Base-by-base conservation (phyloP, 2,329 filamentous ascomycete genomes). In the Alternaria consortialis region DNA sequence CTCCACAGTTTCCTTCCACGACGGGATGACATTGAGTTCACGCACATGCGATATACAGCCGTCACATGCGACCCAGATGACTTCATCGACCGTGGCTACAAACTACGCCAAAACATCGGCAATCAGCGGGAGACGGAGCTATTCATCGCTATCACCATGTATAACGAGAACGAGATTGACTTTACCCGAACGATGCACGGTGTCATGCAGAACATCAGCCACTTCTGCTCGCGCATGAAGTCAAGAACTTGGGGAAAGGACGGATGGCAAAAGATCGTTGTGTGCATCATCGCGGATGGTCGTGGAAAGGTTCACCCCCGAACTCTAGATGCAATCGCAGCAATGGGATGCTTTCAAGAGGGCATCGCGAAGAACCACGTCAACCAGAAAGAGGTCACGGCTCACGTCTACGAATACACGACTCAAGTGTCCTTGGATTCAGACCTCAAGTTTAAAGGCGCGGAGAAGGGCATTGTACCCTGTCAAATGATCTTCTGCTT, bases 151-250 rank as follows among this genome's bases (percentile, higher is more conserved):
- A 85, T 99, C 63, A 99, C 95, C 71, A 98, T 98, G 95, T 98
- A 97, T 83, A 99, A 99, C 80, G 95, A 99, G 80, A 92, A 97
- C 80, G 95, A 98, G 76, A 92, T 97, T 71, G 88, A 93, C 75
- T 99, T 99, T 72, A 97, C 95, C 7, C 88, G 95, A 47, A 99
- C 95, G 1, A 98, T 99, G 94, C 93, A 98, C 78, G 95, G 94
- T 56, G 92, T 99, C 58, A 97, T 99, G 92, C 93, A 96, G 79
- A 99, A 99, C 77, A 94, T 99, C 72, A 89, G 92, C 13, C 95
- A 98, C 78, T 97, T 99, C 80, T 99, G 95, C 83, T 93, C 90
- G 20, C 90, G 95, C 54, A 91, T 90, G 56, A 94, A 95, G 78
- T 97, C 93, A 6, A 88, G 95, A 60, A 98, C 94, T 0, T 99